Evolutionary conservation across 2,329 filamentous ascomycete genomes (phyloP), one percentile per base, ranked within the genome.

Genomic region (Trichoderma cornu-damae): DNA sequence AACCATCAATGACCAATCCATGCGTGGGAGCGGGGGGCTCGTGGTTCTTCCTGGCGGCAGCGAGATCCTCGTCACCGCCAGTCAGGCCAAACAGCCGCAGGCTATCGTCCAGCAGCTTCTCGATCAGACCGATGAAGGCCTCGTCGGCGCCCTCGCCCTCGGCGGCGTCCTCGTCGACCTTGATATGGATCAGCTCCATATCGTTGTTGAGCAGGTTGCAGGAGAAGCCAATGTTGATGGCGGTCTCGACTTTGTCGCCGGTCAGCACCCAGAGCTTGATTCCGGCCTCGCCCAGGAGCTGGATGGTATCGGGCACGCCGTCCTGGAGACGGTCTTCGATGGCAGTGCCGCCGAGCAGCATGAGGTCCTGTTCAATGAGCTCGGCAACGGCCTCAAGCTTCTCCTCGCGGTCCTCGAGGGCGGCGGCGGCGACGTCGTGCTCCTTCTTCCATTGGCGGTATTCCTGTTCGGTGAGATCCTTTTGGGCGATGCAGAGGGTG

Each of bases 201-300:
- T 96, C 90, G 72, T 96, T 99, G 73, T 93, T 91, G 56, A 99
- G 82, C 30, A 99, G 80, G 66, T 99, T 99, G 77, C 95, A 99
- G 9, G 95, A 99, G 74, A 97, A 99, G 2, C 94, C 94, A 69
- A 99, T 99, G 75, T 99, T 99, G 84, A 99, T 99, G 58, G 95
- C 94, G 22, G 94, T 99, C 75, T 99, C 94, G 30, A 97, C 93
- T 74, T 97, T 99, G 79, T 99, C 94, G 62, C 95, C 94, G 14
- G 94, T 99, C 62, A 99, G 77, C 54, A 99, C 94, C 94, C 94
- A 99, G 6, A 99, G 83, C 74, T 99, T 99, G 73, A 99, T 96
- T 70, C 95, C 95, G 54, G 94, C 94, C 67, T 91, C 85, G 28
- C 88, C 93, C 52, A 99, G 84, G 43, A 99, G 77, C 50, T 88